Percentiles rank a stretch among this genome's conserved stretches.
These are phyloP conservation scores for Plantago coronopus DNA, from an alignment of 305 asterid species.

Conservation along the genomic window DNA sequence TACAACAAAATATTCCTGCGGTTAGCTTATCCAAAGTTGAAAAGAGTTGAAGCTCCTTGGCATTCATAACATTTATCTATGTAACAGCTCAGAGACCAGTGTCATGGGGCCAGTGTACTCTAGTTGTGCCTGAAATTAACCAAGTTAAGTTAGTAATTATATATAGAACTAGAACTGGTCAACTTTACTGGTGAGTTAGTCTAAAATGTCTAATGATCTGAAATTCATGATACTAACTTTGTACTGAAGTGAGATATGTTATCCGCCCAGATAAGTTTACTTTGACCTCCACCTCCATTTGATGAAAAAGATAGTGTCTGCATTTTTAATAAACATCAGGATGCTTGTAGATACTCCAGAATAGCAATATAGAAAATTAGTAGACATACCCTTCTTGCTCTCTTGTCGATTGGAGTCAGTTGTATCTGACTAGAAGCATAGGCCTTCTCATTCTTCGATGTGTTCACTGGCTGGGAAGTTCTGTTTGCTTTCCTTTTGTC, in stretches of 20 bases:
- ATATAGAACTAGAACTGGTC: background rate
- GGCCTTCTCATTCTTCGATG: conserved; percentile 43
- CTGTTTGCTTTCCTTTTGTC: conserved; percentile 52
- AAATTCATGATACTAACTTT: conserved; percentile 20
- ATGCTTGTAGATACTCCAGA: conserved; percentile 19
- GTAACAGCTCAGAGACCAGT: conserved; percentile 20
- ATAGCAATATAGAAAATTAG: conserved; percentile 23
- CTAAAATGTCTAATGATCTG: too few relatives aligned
- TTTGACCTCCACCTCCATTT: conserved; percentile 79
- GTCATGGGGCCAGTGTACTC: conserved; percentile 18
- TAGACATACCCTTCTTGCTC: conserved; percentile 65
- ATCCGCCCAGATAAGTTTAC: conserved; percentile 79
- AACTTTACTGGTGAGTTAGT: background rate
- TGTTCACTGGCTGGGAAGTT: conserved; percentile 38
- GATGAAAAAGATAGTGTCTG: conserved; percentile 74
- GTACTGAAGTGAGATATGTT: conserved; percentile 41
- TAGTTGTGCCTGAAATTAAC: conserved; percentile 32
- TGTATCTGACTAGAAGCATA: conserved; percentile 41
- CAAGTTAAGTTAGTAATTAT: conserved; percentile 22
- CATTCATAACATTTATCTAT: conserved; percentile 22
- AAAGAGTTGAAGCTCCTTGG: conserved; percentile 20
- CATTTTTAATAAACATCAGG: conserved; percentile 34
- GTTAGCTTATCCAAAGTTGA: conserved; percentile 15
- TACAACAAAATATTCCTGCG: conserved; percentile 16
- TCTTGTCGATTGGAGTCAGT: conserved; percentile 84